Evolutionary conservation across 2,329 filamentous ascomycete genomes (phyloP).

Genomic region (Alternaria incomplexa): DNA sequence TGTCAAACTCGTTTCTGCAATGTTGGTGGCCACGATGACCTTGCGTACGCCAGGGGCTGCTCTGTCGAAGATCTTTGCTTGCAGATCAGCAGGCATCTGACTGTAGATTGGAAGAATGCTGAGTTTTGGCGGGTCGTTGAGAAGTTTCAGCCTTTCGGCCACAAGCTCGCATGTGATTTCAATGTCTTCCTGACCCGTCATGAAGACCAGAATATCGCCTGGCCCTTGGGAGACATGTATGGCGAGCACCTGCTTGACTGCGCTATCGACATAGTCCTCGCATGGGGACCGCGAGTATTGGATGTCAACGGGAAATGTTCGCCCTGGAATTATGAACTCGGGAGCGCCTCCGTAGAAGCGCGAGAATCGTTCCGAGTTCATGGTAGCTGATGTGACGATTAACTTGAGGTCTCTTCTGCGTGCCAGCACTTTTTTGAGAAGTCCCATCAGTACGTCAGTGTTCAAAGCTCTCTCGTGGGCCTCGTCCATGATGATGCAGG

Average conservation of each 20-base stretch:
- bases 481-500: slow-evolving; percentile 99
- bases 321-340: slow-evolving; percentile 93
- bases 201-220: slow-evolving; percentile 96
- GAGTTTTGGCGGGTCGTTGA: slow-evolving; percentile 94
- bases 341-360: slow-evolving; percentile 96
- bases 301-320: slow-evolving; percentile 96
- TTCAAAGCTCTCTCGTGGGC: slow-evolving; percentile 96
- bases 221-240: slow-evolving; percentile 94
- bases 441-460: slow-evolving; percentile 94
- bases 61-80: slow-evolving; percentile 96
- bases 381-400: slow-evolving; percentile 97
- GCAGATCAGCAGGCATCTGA: slow-evolving; percentile 97
- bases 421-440: slow-evolving; percentile 96
- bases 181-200: slow-evolving; percentile 99
- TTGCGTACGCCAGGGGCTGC: slow-evolving; percentile 91
- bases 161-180: slow-evolving; percentile 94
- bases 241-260: slow-evolving; percentile 92
- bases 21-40: slow-evolving; percentile 98
- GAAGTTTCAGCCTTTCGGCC: slow-evolving; percentile 81
- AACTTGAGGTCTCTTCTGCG: slow-evolving; percentile 89
- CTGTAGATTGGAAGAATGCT: slow-evolving; percentile 98
- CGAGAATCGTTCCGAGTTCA: slow-evolving; percentile 96
- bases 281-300: slow-evolving; percentile 94
- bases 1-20: slow-evolving; percentile 96
- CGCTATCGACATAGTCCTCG: slow-evolving; percentile 96